A percentile compares a stretch with the other conserved stretches of the same genome.
Conservation (phyloP, 345 rosid species). For the Fremontodendron californicum region DNA sequence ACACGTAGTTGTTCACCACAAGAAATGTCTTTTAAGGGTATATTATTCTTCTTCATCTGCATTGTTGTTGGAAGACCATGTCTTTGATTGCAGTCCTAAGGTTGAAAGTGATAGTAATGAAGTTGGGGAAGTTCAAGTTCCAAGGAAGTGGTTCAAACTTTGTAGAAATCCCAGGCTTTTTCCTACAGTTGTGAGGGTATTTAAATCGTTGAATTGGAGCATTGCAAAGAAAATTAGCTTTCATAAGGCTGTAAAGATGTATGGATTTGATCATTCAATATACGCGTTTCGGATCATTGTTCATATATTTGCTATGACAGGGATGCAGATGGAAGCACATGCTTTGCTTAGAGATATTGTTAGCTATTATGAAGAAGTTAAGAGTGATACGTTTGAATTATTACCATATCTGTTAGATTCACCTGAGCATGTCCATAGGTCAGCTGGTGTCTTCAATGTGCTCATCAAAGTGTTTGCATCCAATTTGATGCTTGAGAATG, state of each 20-base stretch:
- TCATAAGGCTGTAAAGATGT: conserved; percentile 10
- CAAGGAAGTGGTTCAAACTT: not conserved
- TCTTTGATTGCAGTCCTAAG: conserved; percentile 12
- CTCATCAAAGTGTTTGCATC: conserved; percentile 49
- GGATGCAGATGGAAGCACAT: conserved; percentile 34
- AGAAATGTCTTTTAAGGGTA: too few relatives aligned
- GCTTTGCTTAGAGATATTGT: too few relatives aligned
- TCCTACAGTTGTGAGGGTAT: conserved; percentile 26
- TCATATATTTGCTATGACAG: conserved; percentile 31
- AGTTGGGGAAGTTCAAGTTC: conserved; percentile 8
- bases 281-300: conserved; percentile 28
- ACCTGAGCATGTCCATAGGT: conserved; percentile 11
- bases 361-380: conserved; percentile 21
- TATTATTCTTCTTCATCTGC: too few relatives aligned
- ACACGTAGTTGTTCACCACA: too few relatives aligned
- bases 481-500: conserved; percentile 40
- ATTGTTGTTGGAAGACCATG: too few relatives aligned
- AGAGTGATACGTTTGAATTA: conserved; percentile 33
- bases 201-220: conserved; percentile 49
- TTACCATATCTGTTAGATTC: conserved; percentile 32
- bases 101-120: not conserved
- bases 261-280: conserved; percentile 26
- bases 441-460: conserved; percentile 24
- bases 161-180: conserved; percentile 11
- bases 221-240: conserved; percentile 24